Evolutionary conservation across 208 protist genomes (phyloP).

Genomic region (Leishmania mexicana): DNA sequence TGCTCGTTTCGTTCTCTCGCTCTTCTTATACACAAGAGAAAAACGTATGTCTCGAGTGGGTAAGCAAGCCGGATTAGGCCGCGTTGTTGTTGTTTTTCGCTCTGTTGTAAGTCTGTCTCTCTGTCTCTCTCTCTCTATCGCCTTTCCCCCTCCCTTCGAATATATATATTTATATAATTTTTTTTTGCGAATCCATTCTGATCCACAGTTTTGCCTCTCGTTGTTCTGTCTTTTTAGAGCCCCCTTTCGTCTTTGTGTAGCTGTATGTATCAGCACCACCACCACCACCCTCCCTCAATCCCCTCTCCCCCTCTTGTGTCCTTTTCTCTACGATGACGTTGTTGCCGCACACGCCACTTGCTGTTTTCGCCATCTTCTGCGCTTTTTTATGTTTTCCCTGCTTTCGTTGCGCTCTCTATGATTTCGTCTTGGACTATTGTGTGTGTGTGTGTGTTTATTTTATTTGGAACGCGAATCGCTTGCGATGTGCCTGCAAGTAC

Average conservation of each 20-base stretch:
- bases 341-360: neutral
- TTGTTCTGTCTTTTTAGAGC: neutral
- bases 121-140: too few relatives aligned
- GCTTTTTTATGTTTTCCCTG: constrained; percentile 7
- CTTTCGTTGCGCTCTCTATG: neutral
- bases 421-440: neutral
- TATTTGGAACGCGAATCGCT: neutral
- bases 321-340: neutral
- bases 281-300: neutral
- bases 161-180: neutral
- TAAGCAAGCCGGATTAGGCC: neutral
- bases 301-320: neutral
- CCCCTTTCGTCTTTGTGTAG: neutral
- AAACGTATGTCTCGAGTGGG: neutral
- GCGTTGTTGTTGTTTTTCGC: neutral
- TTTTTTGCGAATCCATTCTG: neutral
- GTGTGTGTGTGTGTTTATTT: neutral
- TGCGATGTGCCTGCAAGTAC: neutral
- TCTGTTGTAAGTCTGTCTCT: too few relatives aligned
- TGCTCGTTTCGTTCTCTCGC: neutral
- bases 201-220: neutral
- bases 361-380: neutral
- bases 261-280: neutral
- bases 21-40: neutral
- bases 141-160: neutral